These are phyloP conservation scores for Verticillium klebahnii DNA, from an alignment of 2,329 filamentous ascomycete genomes.

Conservation along the genomic window DNA sequence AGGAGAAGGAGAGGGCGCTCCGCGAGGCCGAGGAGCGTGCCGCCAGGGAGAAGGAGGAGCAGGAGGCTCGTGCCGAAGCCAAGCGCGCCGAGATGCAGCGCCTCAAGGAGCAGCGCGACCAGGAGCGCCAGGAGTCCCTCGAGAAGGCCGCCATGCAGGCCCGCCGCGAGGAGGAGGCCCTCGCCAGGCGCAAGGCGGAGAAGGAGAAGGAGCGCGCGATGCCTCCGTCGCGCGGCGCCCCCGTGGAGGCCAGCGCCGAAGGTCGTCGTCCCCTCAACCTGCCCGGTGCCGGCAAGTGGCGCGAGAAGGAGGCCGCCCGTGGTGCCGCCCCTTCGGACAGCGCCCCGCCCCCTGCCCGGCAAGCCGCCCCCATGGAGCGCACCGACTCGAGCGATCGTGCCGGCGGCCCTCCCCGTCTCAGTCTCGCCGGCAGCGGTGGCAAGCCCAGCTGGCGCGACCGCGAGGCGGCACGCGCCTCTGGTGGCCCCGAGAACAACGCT, in stretches of 20 bases:
- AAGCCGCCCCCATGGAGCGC: slow-evolving; percentile 30
- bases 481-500: slow-evolving; percentile 34
- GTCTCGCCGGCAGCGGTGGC: slow-evolving; percentile 52
- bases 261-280: slow-evolving; percentile 20
- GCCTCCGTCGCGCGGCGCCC: slow-evolving; percentile 34
- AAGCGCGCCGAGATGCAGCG: slow-evolving; percentile 66
- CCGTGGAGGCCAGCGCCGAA: slow-evolving; percentile 17
- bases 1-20: slow-evolving; percentile 74
- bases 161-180: slow-evolving; percentile 82
- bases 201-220: slow-evolving; percentile 45
- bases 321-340: slow-evolving; percentile 24
- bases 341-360: slow-evolving; percentile 19
- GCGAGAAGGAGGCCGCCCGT: slow-evolving; percentile 31
- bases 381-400: slow-evolving; percentile 42
- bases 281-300: slow-evolving; percentile 35
- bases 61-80: slow-evolving; percentile 73
- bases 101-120: slow-evolving; percentile 60
- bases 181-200: slow-evolving; percentile 66
- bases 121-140: slow-evolving; percentile 62
- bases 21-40: slow-evolving; percentile 83
- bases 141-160: slow-evolving; percentile 67
- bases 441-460: slow-evolving; percentile 72
- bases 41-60: slow-evolving; percentile 80
- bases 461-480: slow-evolving; percentile 45
- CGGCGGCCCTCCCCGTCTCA: slow-evolving; percentile 55